Percentiles rank a stretch among this genome's conserved stretches.
Evolutionary conservation across 106 monocot species (phyloP).

Genomic region (Posidonia australis): DNA sequence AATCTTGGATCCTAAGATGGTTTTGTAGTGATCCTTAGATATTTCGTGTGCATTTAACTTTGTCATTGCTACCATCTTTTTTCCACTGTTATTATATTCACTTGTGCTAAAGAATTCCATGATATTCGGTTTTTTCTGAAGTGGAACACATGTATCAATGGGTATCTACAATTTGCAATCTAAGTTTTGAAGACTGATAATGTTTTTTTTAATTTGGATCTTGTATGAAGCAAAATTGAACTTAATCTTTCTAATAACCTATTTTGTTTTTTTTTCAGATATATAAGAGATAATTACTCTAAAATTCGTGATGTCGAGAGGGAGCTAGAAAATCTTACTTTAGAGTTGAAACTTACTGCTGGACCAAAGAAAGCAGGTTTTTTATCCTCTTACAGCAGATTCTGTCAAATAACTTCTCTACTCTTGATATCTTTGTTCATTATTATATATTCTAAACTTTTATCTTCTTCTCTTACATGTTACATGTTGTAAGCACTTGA

Average conservation of each 20-base stretch:
- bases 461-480: conserved; percentile 11
- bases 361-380: conserved; percentile 96
- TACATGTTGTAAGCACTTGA: conserved; percentile 63
- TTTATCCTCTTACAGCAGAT: not conserved
- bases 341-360: conserved; percentile 95
- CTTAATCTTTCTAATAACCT: not conserved
- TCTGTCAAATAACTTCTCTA: not conserved
- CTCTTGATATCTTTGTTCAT: not conserved
- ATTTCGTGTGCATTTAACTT: too few relatives aligned
- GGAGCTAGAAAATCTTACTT: conserved; percentile 70
- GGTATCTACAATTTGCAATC: too few relatives aligned
- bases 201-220: too few relatives aligned
- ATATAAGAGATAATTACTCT: conserved; percentile 95
- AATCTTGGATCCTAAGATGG: too few relatives aligned
- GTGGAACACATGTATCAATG: not conserved
- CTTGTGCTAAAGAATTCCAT: not conserved
- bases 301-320: conserved; percentile 95
- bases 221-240: too few relatives aligned
- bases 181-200: too few relatives aligned
- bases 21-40: too few relatives aligned
- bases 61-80: too few relatives aligned
- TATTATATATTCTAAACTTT: conserved; percentile 1
- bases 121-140: not conserved
- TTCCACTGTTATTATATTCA: too few relatives aligned
- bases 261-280: conserved; percentile 28